A percentile compares a stretch with the other conserved stretches of the same genome.
Conservation (phyloP, 176 grass and related monocot genomes). For the Ensete ventricosum region DNA sequence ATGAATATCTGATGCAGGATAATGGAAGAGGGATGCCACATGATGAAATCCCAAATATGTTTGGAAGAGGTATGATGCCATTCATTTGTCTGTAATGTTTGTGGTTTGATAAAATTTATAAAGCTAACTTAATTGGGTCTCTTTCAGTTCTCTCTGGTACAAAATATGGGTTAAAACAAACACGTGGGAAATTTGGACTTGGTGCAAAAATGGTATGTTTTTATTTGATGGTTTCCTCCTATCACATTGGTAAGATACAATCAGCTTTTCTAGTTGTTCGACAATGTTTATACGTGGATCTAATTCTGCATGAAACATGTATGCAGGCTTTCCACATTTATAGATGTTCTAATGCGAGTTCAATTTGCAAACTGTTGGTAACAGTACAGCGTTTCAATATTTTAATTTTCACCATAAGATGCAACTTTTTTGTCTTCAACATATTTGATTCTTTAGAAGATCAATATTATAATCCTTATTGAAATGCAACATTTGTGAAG, state of each 20-base stretch:
- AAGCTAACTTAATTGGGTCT: slow-evolving; percentile 14
- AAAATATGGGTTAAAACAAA: slow-evolving; percentile 99
- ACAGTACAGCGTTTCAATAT: neutral
- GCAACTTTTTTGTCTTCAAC: neutral
- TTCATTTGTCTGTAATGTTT: neutral
- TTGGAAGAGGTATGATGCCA: slow-evolving; percentile 66
- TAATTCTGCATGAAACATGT: neutral
- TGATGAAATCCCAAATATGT: slow-evolving; percentile 99
- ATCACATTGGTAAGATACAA: neutral
- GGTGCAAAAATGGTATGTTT: slow-evolving; percentile 87
- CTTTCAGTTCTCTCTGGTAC: slow-evolving; percentile 89
- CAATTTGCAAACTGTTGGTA: neutral
- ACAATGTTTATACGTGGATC: neutral
- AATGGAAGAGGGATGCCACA: slow-evolving; percentile 96
- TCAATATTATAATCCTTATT: neutral
- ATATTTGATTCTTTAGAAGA: neutral
- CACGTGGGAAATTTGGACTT: slow-evolving; percentile 96
- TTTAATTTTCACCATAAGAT: neutral
- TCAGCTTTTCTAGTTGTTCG: neutral
- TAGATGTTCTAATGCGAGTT: neutral
- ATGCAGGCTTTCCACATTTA: neutral
- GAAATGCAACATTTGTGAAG: neutral
- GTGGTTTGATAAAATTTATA: neutral
- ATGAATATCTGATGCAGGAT: slow-evolving; percentile 40
- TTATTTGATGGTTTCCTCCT: neutral